Evolutionary conservation across 345 rosid species (phyloP).

Genomic region (Rhizophora mangle): DNA sequence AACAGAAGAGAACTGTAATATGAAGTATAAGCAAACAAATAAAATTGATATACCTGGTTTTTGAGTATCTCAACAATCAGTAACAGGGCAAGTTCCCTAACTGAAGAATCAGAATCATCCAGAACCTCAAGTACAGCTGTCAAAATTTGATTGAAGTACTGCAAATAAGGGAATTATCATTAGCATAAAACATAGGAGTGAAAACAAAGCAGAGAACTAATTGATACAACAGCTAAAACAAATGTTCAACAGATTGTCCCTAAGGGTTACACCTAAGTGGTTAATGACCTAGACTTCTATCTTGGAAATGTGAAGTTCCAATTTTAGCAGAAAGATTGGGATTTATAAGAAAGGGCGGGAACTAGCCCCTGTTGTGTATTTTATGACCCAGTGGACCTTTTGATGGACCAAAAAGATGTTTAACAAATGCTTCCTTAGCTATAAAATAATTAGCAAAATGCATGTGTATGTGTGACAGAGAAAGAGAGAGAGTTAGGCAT

Average conservation of each 20-base stretch:
- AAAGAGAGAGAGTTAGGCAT: conserved; percentile 2
- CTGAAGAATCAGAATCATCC: conserved; percentile 65
- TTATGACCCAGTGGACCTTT: too few species aligned
- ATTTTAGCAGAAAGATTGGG: too few species aligned
- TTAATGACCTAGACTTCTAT: too few species aligned
- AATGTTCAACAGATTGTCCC: neutral
- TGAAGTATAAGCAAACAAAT: conserved; percentile 1
- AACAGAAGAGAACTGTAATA: neutral
- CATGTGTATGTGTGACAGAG: neutral
- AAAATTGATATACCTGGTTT: conserved; percentile 53
- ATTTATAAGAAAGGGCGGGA: too few species aligned
- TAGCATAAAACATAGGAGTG: neutral
- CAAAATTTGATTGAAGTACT: conserved; percentile 98
- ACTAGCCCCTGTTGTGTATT: too few species aligned
- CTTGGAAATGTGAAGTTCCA: too few species aligned
- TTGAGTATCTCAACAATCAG: conserved; percentile 82
- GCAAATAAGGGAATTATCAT: conserved; percentile 25
- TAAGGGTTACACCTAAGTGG: too few species aligned
- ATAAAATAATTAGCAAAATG: neutral
- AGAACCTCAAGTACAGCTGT: conserved; percentile 90
- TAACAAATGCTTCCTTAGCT: neutral
- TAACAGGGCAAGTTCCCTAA: conserved; percentile 71
- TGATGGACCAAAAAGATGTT: too few species aligned
- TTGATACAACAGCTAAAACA: neutral
- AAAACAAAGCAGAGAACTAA: neutral